Conservation (phyloP, 306 rosid genomes). For the Quercus suber region DNA sequence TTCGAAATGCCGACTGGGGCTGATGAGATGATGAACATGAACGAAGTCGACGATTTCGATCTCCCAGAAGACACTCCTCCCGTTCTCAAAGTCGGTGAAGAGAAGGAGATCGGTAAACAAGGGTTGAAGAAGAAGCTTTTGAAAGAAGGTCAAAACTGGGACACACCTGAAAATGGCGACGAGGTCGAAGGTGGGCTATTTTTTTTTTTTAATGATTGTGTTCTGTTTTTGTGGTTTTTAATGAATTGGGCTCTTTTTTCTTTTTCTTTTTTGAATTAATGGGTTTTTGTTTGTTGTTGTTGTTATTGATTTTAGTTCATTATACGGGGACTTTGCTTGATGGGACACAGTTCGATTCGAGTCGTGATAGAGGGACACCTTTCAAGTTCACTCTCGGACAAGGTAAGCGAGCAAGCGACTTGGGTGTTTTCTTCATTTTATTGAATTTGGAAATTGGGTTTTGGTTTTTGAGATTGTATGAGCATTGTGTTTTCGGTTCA, state of each 20-base stretch:
- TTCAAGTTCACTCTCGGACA: conserved; percentile 95
- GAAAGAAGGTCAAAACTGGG: conserved; percentile 81
- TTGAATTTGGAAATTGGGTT: neutral
- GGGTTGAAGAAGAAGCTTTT: conserved; percentile 92
- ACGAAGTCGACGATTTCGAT: conserved; percentile 72
- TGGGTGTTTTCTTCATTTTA: neutral
- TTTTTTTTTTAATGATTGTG: too few relatives aligned
- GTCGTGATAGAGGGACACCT: conserved; percentile 70
- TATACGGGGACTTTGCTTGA: conserved; percentile 90
- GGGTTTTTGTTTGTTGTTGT: neutral
- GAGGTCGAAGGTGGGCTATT: conserved; percentile 70
- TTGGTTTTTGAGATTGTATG: neutral
- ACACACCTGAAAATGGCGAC: conserved; percentile 74
- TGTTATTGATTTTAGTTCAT: conserved; percentile 46
- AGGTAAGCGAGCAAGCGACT: conserved; percentile 39
- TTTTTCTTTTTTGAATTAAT: neutral
- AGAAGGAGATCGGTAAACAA: conserved; percentile 75
- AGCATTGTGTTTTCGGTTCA: too few relatives aligned
- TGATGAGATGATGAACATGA: conserved; percentile 50
- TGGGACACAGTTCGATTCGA: conserved; percentile 91
- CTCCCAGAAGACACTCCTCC: conserved; percentile 41
- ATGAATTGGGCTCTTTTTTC: too few relatives aligned
- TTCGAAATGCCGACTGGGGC: conserved; percentile 45
- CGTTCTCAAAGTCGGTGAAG: conserved; percentile 74
- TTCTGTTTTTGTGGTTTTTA: too few relatives aligned